These are phyloP conservation scores for Scenedesmus sp. DNA, from an alignment of 163 green algal species.

Conservation along the genomic window DNA sequence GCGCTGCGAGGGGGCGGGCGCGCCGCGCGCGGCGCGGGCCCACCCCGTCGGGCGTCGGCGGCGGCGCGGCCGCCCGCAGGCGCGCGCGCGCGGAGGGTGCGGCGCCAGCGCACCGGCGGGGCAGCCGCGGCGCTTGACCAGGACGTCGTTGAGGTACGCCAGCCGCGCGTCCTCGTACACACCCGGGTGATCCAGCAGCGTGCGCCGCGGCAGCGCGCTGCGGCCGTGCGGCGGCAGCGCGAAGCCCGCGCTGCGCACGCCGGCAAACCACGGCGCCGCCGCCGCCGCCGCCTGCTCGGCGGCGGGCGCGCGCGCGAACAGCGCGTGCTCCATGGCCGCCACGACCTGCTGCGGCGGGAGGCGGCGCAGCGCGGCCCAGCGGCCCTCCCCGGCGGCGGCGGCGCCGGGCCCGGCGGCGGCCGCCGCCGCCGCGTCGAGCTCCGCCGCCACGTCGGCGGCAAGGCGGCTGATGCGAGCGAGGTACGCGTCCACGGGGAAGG, in stretches of 20 bases:
- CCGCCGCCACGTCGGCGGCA: slow-evolving; percentile 29
- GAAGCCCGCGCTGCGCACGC: slow-evolving; percentile 1
- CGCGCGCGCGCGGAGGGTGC: no score
- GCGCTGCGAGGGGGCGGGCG: slow-evolving; percentile 40
- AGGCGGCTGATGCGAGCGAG: slow-evolving; percentile 51
- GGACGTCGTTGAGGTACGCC: slow-evolving; percentile 63
- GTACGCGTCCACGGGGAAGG: slow-evolving; percentile 60
- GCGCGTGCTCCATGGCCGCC: slow-evolving; percentile 1
- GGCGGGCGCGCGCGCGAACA: slow-evolving; percentile 9
- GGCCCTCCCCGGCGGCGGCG: neutral
- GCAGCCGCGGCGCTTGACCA: slow-evolving; percentile 54
- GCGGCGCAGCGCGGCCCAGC: neutral
- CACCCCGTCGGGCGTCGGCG: no score
- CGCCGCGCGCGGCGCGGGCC: no score
- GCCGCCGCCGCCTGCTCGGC: neutral
- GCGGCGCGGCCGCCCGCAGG: no score
- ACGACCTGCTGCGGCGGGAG: neutral
- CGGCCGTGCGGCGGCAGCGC: slow-evolving; percentile 35
- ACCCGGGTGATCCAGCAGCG: slow-evolving; percentile 51
- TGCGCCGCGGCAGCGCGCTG: slow-evolving; percentile 41
- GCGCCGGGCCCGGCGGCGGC: slow-evolving; percentile 22
- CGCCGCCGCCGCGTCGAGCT: slow-evolving; percentile 14
- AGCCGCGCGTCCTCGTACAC: slow-evolving; percentile 65
- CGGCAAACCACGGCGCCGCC: slow-evolving; percentile 23
- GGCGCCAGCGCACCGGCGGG: no score